These are phyloP conservation scores for Penicillium argentinense DNA, from an alignment of 495 filamentous ascomycete species.

Conservation along the genomic window DNA sequence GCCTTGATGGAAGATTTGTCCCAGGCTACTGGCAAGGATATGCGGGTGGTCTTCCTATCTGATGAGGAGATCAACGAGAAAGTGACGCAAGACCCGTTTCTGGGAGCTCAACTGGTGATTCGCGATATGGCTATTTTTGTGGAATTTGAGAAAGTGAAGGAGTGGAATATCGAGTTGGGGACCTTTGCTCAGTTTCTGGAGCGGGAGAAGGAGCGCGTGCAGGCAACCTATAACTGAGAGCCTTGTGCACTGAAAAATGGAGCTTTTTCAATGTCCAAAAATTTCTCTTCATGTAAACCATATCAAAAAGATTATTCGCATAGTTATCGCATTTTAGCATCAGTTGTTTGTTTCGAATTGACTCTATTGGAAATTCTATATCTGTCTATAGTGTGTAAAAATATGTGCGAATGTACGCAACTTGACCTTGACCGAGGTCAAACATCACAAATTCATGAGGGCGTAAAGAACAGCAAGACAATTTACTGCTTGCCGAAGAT, in stretches of 20 bases:
- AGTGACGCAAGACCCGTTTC: slow-evolving; percentile 22
- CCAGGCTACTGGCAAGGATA: slow-evolving; percentile 27
- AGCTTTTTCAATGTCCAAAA: too few relatives aligned
- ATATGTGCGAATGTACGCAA: too few relatives aligned
- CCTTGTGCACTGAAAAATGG: neutral
- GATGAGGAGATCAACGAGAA: slow-evolving; percentile 39
- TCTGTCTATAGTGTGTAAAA: neutral
- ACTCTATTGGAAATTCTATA: neutral
- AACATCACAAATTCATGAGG: slow-evolving; percentile 9
- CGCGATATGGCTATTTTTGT: slow-evolving; percentile 32
- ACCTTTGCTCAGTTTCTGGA: slow-evolving; percentile 39
- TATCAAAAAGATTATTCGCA: too few relatives aligned
- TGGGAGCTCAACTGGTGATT: slow-evolving; percentile 29
- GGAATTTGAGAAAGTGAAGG: slow-evolving; percentile 34
- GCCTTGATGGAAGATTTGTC: slow-evolving; percentile 31
- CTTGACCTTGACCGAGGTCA: neutral
- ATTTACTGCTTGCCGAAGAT: slow-evolving; percentile 23
- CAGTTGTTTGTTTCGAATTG: too few relatives aligned
- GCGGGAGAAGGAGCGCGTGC: slow-evolving; percentile 31
- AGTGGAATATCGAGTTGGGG: slow-evolving; percentile 30
- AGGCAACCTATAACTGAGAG: slow-evolving; percentile 14
- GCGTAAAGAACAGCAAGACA: neutral
- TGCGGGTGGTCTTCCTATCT: slow-evolving; percentile 34
- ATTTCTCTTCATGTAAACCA: too few relatives aligned
- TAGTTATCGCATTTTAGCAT: too few relatives aligned